Conservation (phyloP, 805 yeast genomes). For the Ogataea salicorniae region DNA sequence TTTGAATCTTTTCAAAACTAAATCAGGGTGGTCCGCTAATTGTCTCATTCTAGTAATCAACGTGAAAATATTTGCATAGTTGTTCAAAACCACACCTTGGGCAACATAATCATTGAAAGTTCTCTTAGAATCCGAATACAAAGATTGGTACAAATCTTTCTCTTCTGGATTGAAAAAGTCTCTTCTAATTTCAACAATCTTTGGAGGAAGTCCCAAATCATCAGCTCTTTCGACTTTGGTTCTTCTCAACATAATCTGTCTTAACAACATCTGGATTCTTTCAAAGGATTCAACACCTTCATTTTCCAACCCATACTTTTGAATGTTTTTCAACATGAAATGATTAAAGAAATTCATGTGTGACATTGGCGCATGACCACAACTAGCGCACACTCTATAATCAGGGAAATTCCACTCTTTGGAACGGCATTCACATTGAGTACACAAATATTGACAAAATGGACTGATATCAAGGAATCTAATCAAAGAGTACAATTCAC, state of each 20-base stretch:
- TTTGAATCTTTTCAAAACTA: constrained; percentile 68
- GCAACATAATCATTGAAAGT: constrained; percentile 90
- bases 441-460: constrained; percentile 84
- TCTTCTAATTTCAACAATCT: constrained; percentile 82
- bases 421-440: constrained; percentile 83
- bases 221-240: constrained; percentile 96
- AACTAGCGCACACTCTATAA: constrained; percentile 74
- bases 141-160: constrained; percentile 81
- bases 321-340: constrained; percentile 91
- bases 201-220: constrained; percentile 94
- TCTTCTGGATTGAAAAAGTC: constrained; percentile 93
- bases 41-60: constrained; percentile 96
- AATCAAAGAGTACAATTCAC: constrained; percentile 90
- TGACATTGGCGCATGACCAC: constrained; percentile 92
- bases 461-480: constrained; percentile 82
- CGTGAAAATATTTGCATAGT: constrained; percentile 95
- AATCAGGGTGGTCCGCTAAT: constrained; percentile 96
- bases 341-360: constrained; percentile 96
- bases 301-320: constrained; percentile 74
- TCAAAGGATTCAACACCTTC: constrained; percentile 76
- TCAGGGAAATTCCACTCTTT: constrained; percentile 82
- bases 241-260: constrained; percentile 85
- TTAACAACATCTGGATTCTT: constrained; percentile 66
- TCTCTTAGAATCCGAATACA: constrained; percentile 82
- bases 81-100: constrained; percentile 92